Evolutionary conservation across 2,329 filamentous ascomycete species (phyloP), one percentile per base, ranked within the genome.

Genomic region (Phyllosticta citribraziliensis): DNA sequence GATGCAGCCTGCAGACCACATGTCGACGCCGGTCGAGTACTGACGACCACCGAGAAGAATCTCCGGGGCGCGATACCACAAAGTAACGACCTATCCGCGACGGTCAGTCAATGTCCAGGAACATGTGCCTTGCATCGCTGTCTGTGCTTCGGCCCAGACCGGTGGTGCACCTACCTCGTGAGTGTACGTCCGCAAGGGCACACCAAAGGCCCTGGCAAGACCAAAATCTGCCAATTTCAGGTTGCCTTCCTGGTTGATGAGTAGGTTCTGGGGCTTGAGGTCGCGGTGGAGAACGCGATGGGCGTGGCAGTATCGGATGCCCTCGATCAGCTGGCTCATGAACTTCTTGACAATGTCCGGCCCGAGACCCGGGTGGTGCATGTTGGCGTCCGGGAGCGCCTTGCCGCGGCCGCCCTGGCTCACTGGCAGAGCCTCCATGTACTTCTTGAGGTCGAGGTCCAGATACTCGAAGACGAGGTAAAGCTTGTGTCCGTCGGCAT

Each of bases 1-100:
- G 75, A 96, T 96, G 74, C 91, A 94, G 64, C 91, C 91, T 56
- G 92, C 87, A 33, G 89, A 94, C 91, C 91, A 96, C 89, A 96
- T 96, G 71, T 96, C 91, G 52, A 96, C 91, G 62, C 91, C 91
- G 14, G 91, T 96, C 14, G 89, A 94, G 78, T 96, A 96, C 74
- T 96, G 91, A 58, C 91, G 86, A 62, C 91, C 91, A 71, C 91
- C 91, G 1, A 96, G 84, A 20, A 96, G 82, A 75, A 96, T 95
- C 74, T 96, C 91, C 0, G 91, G 91, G 9, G 91, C 84, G 64
- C 92, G 88, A 74, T 96, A 96, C 91, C 91, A 96, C 62, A 96
- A 81, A 1, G 91, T 96, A 63, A 96, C 91, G 63, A 96, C 91
- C 82, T 85, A 66, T 51, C 20, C 4, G 35, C 27, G 40, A n/a